Evolutionary conservation across 768 basidiomycete species (phyloP), one percentile per base, ranked within the genome.

Genomic region (Termitomyces sp.): DNA sequence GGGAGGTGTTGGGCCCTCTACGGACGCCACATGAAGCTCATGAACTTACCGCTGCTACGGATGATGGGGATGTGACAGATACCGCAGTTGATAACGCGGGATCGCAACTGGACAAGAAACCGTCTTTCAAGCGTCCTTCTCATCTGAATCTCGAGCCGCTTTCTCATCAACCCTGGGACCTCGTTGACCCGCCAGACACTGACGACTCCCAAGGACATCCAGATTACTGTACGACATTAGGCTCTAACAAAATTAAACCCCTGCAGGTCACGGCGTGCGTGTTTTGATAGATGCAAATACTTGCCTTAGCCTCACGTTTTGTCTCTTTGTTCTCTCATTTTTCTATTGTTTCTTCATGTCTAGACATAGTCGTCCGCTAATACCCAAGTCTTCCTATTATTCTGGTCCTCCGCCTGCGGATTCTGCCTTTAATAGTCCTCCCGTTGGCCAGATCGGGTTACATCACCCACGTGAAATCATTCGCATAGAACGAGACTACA

Each of bases 381-480:
- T 88, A 63, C 92, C 92, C 30, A 85, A 85, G 61, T 93, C 92
- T 0, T 82, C 89, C 24, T 94, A 93, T 72, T 91, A 90, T 69
- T 88, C 86, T 69, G 90, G 91, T 14, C 88, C 90, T 4, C 91
- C 91, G 18, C 78, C 86, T 3, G 69, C 80, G n/a, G 84, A 84
- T 61, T 81, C 90, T 36, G 91, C 90, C 30, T 97, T 83, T 68
- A 91, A 92, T 3, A 91, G 88, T 0, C 73, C 79, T 2, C 92
- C 92, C 9, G 73, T 88, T 6, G 96, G 96, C 1, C 86, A 87
- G 53, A 88, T 98, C 57, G 95, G 94, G 3, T 73, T 87, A 24
- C 92, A 97, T 68, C 86, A 92, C 64, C 95, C 96, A 16, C 85
- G 95, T 54, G 96, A 98, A 74, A 83, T 99, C 58, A 75, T 99